A percentile compares a stretch with the other conserved stretches of the same genome.
phyloP scores from a whole-genome alignment of 768 basidiomycete species.

The Agaricus bisporus region DNA sequence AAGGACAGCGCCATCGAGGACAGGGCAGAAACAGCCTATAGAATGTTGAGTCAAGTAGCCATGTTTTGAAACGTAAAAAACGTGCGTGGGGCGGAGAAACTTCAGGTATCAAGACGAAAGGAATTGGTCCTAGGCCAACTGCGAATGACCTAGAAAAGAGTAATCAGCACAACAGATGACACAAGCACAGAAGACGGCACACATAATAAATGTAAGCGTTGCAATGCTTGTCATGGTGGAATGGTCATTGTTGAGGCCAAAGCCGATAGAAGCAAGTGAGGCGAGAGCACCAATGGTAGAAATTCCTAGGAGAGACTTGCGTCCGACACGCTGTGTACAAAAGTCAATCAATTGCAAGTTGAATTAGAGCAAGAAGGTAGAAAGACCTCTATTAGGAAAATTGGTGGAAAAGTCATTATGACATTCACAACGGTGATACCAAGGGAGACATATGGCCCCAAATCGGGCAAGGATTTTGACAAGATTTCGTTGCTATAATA shows the following conservation, averaged over 20 bases:
- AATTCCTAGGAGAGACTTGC: conserved; percentile 58
- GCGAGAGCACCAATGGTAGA: conserved; percentile 63
- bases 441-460: conserved; percentile 78
- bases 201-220: conserved; percentile 81
- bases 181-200: conserved; percentile 18
- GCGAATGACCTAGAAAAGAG: conserved; percentile 65
- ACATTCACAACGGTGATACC: conserved; percentile 84
- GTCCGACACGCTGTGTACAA: conserved; percentile 55
- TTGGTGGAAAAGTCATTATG: conserved; percentile 78
- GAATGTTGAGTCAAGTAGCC: conserved; percentile 6
- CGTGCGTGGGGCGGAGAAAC: conserved; percentile 76
- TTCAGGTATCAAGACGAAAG: conserved; percentile 90
- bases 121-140: conserved; percentile 84
- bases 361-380: neutral
- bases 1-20: conserved; percentile 70
- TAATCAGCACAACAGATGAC: neutral
- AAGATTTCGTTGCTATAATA: conserved; percentile 92
- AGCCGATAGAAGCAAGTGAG: conserved; percentile 63
- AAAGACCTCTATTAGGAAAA: conserved; percentile 78
- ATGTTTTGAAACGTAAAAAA: neutral
- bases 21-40: conserved; percentile 72
- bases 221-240: conserved; percentile 63
- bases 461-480: conserved; percentile 67
- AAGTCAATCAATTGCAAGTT: conserved; percentile 6
- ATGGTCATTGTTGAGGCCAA: conserved; percentile 58